Base-by-base conservation (phyloP, 139 green algal genomes). In the Eudorina sp. region DNA sequence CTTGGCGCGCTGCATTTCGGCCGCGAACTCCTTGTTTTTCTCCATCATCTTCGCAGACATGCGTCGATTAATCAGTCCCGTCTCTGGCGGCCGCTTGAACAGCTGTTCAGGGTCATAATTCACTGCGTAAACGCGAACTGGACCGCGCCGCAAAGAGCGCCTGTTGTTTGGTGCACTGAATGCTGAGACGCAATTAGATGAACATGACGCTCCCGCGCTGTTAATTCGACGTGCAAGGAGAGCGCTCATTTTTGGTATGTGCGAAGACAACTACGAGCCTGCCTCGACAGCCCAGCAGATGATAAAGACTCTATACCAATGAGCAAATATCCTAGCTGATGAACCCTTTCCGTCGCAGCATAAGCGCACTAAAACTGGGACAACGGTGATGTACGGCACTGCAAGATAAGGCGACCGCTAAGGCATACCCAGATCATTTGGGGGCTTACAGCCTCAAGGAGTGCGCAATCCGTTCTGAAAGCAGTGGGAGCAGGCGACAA, bases 51-150 rank as follows among this genome's bases (percentile, higher is more conserved):
- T 91, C 48, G 92, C 40, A 62, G 94, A 92, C 75, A 96, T 66
- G 36, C 94, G 91, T 0, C 95, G 85, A 2, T 93, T 80, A 36
- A 97, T 97, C 66, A 96, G 68, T 68, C 94, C 94, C 40, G 45
- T 6, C 18, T 80, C 29, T 1, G 88, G 74, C 0, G 48, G 51
- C 36, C 64, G 19, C 41, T 86, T 89, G 48, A 86, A 91, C 3
- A 88, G 43, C 2, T 75, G 55, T 62, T 91, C 88, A 3, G 88
- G 88, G 83, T 91, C 88, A 62, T 83, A 70, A 43, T 83, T 83
- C 1, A 76, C 60, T 11, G 80, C 86, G 1, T 9, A 16, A 0
- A 85, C 62, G 29, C 77, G 75, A 23, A 72, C 64, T 27, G 45
- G 5, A 64, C 51, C 46, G 23, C 25, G 31, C 9, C 66, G 45